Conservation (phyloP, 495 filamentous ascomycete genomes). For the Hypoxylon lenormandii region DNA sequence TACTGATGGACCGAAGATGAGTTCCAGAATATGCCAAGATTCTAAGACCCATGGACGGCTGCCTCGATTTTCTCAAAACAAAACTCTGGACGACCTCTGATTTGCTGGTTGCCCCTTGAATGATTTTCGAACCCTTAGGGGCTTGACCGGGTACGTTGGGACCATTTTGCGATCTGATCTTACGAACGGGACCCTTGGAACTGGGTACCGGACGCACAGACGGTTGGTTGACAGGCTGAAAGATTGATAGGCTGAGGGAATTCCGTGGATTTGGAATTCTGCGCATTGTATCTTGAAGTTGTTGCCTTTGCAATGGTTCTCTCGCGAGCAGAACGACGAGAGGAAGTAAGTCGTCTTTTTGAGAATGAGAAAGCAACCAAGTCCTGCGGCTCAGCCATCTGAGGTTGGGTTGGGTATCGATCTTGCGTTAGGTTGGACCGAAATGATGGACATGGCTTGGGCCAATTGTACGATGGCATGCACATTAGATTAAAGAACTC, state of each 20-base stretch:
- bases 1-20: slow-evolving; percentile 36
- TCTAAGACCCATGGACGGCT: slow-evolving; percentile 41
- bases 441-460: slow-evolving; percentile 28
- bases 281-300: not conserved
- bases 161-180: slow-evolving; percentile 46
- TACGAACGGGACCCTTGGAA: slow-evolving; percentile 32
- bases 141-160: slow-evolving; percentile 36
- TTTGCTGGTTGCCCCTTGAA: slow-evolving; percentile 36
- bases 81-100: slow-evolving; percentile 34
- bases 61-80: slow-evolving; percentile 46
- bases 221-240: slow-evolving; percentile 29
- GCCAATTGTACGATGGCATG: slow-evolving; percentile 32
- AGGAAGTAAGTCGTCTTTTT: slow-evolving; percentile 17
- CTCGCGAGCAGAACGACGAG: slow-evolving; percentile 11
- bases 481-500: slow-evolving; percentile 22
- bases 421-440: slow-evolving; percentile 30
- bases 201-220: slow-evolving; percentile 39
- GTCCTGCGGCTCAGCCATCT: slow-evolving; percentile 26
- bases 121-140: slow-evolving; percentile 47
- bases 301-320: slow-evolving; percentile 1
- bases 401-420: slow-evolving; percentile 26
- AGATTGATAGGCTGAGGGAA: slow-evolving; percentile 37
- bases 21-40: slow-evolving; percentile 49
- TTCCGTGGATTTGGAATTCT: slow-evolving; percentile 3
- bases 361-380: slow-evolving; percentile 14